A percentile compares a stretch with the other conserved stretches of the same genome.
Evolutionary conservation across 495 filamentous ascomycete genomes (phyloP).

Genomic region (Lindgomyces ingoldianus): DNA sequence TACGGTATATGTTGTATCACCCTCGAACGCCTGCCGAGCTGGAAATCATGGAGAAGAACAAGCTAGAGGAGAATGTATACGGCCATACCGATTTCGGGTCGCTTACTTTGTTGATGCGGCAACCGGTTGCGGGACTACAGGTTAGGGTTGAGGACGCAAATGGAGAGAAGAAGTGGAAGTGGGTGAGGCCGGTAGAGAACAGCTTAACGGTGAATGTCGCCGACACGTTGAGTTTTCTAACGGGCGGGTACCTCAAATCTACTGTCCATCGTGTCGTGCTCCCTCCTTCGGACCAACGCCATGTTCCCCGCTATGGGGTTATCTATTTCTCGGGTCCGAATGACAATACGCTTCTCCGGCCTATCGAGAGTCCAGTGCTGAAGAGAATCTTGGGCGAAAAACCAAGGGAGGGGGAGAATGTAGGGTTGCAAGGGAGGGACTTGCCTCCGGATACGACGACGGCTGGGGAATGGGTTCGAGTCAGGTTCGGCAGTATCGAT

Average conservation of each 20-base stretch:
- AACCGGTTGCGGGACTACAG: slow-evolving; percentile 57
- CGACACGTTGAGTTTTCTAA: slow-evolving; percentile 37
- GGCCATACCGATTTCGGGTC: slow-evolving; percentile 57
- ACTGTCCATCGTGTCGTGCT: slow-evolving; percentile 37
- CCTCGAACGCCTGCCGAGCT: slow-evolving; percentile 44
- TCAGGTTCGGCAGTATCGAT: slow-evolving; percentile 3
- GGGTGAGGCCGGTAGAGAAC: slow-evolving; percentile 30
- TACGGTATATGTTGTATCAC: slow-evolving; percentile 59
- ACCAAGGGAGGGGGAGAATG: neutral
- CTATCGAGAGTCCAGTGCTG: slow-evolving; percentile 35
- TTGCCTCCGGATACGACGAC: slow-evolving; percentile 22
- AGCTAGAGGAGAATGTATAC: slow-evolving; percentile 48
- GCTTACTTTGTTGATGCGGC: slow-evolving; percentile 57
- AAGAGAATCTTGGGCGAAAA: neutral
- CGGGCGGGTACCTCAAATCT: slow-evolving; percentile 38
- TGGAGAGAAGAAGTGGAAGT: slow-evolving; percentile 31
- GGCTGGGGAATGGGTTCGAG: slow-evolving; percentile 34
- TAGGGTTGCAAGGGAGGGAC: slow-evolving; percentile 15
- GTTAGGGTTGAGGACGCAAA: slow-evolving; percentile 40
- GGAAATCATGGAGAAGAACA: slow-evolving; percentile 42
- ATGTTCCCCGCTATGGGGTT: slow-evolving; percentile 31
- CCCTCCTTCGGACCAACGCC: slow-evolving; percentile 34
- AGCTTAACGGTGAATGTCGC: slow-evolving; percentile 38
- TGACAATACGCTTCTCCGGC: slow-evolving; percentile 27
- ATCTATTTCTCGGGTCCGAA: slow-evolving; percentile 36